A percentile compares a stretch with the other conserved stretches of the same genome.
Conservation (phyloP, 768 basidiomycete species). For the Stropharia rugosoannulata region DNA sequence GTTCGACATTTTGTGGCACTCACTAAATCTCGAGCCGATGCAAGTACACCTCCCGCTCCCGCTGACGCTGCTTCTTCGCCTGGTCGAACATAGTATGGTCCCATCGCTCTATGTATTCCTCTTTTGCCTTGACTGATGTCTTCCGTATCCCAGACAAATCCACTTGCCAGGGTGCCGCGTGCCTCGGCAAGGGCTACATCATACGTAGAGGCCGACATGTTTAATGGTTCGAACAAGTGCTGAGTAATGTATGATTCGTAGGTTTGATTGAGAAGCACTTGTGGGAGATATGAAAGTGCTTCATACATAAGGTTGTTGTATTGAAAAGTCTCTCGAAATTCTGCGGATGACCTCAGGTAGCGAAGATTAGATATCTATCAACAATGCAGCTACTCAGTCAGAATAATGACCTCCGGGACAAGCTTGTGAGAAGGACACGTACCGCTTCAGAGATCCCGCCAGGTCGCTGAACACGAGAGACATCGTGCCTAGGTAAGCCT, state of each 20-base stretch:
- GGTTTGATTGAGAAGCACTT: slow-evolving; percentile 35
- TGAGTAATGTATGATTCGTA: slow-evolving; percentile 39
- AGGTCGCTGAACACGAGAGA: slow-evolving; percentile 25
- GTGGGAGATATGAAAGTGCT: slow-evolving; percentile 37
- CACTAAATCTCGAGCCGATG: slow-evolving; percentile 41
- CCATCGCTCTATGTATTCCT: slow-evolving; percentile 31
- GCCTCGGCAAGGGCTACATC: slow-evolving; percentile 35
- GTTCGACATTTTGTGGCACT: background rate
- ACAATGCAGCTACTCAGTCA: background rate
- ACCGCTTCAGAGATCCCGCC: slow-evolving; percentile 38
- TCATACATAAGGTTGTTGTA: slow-evolving; percentile 49
- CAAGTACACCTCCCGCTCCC: slow-evolving; percentile 40
- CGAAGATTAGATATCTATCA: slow-evolving; percentile 34
- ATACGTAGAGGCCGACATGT: slow-evolving; percentile 40
- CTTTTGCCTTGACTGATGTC: slow-evolving; percentile 28
- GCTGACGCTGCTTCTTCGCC: slow-evolving; percentile 40
- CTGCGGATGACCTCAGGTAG: slow-evolving; percentile 38
- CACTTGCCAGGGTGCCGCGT: slow-evolving; percentile 33
- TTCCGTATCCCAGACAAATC: slow-evolving; percentile 32
- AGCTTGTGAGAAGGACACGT: background rate
- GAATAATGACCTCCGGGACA: background rate
- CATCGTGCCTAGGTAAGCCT: slow-evolving; percentile 46
- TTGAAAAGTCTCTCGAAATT: slow-evolving; percentile 39
- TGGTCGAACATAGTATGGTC: slow-evolving; percentile 39
- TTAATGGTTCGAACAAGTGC: slow-evolving; percentile 36